Evolutionary conservation across 202 grass and related monocot genomes (phyloP).

Genomic region (Hordeum pubiflorum): DNA sequence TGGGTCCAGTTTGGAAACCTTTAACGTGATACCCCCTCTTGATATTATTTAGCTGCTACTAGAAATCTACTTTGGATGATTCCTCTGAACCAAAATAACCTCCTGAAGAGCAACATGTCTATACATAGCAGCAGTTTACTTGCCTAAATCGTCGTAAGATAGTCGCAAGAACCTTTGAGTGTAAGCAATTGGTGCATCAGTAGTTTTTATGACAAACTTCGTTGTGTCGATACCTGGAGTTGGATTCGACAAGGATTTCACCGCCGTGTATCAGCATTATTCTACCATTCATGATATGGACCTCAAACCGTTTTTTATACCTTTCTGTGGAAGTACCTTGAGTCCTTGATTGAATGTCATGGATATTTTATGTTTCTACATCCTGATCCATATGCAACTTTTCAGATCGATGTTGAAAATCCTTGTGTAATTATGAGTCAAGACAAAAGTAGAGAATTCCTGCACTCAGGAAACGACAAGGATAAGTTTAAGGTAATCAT

Average conservation of each 20-base stretch:
- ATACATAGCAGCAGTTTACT: not conserved
- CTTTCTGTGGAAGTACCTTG: not conserved
- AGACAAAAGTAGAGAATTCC: slow-evolving; percentile 97
- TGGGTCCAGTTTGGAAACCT: not conserved
- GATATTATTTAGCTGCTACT: not conserved
- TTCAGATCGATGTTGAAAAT: slow-evolving; percentile 98
- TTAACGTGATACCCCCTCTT: not conserved
- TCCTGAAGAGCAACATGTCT: not conserved
- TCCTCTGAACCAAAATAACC: not conserved
- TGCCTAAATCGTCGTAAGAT: not conserved
- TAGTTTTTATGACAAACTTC: not conserved
- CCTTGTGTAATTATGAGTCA: slow-evolving; percentile 98
- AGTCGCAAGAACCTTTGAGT: not conserved
- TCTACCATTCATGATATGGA: slow-evolving; percentile 11
- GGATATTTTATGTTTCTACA: not conserved
- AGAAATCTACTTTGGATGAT: not conserved
- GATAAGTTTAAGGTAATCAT: slow-evolving; percentile 85
- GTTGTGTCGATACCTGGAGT: not conserved
- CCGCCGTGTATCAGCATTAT: not conserved
- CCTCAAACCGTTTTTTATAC: not conserved
- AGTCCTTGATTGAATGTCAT: slow-evolving; percentile 1
- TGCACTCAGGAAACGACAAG: slow-evolving; percentile 89
- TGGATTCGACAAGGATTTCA: not conserved
- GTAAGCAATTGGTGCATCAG: not conserved
- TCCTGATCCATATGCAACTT: slow-evolving; percentile 19